Percentiles rank a stretch among this genome's conserved stretches.
Evolutionary conservation across 768 basidiomycete species (phyloP).

Genomic region (Saitozyma sp.): DNA sequence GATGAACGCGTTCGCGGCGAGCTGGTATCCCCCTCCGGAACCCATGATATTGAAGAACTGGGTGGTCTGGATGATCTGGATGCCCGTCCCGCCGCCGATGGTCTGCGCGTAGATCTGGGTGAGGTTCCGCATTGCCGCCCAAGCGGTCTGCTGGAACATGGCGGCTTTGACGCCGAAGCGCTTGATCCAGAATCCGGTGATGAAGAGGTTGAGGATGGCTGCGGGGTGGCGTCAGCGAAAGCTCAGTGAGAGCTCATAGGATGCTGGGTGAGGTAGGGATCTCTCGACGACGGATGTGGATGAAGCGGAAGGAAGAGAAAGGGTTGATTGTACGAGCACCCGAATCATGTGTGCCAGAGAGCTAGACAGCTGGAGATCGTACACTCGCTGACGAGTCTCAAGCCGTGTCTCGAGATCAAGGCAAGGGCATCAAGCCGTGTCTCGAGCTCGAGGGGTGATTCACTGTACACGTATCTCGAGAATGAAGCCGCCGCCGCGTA

Average conservation of each 20-base stretch:
- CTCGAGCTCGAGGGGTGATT: neutral
- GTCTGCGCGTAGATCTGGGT: constrained; percentile 38
- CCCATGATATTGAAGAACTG: constrained; percentile 50
- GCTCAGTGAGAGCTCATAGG: neutral
- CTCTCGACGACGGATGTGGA: neutral
- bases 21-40: constrained; percentile 47
- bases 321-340: no score
- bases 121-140: constrained; percentile 43
- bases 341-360: no score
- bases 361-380: no score
- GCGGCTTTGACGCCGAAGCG: constrained; percentile 38
- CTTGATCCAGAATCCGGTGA: constrained; percentile 41
- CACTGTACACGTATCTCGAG: neutral
- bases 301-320: no score
- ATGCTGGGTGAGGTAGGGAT: neutral
- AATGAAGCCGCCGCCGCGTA: neutral
- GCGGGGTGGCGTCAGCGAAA: neutral
- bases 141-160: constrained; percentile 45
- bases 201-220: constrained; percentile 48
- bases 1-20: constrained; percentile 46
- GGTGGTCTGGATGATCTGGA: constrained; percentile 41
- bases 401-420: no score
- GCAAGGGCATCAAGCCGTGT: neutral
- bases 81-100: constrained; percentile 33
- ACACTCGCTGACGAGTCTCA: no score